Percentiles rank a stretch among this genome's conserved stretches.
phyloP scores from a whole-genome alignment of 306 rosid species.

The Boehmeria nivea region DNA sequence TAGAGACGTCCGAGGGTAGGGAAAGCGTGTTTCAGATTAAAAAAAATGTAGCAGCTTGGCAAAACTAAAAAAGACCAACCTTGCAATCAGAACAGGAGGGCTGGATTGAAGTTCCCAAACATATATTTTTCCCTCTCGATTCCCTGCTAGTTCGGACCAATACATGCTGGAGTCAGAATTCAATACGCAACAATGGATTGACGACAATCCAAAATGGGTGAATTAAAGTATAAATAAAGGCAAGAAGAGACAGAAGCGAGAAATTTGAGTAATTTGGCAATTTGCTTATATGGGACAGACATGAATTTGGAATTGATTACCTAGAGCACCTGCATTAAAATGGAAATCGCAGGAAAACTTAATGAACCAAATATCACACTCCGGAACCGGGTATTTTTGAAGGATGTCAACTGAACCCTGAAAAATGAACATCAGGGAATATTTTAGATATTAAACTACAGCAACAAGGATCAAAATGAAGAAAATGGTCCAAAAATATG shows the following conservation, averaged over 20 bases:
- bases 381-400: constrained; percentile 95
- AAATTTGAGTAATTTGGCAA: constrained; percentile 2
- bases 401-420: constrained; percentile 87
- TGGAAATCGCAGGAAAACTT: constrained; percentile 93
- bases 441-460: too few species aligned
- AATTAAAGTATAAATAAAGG: not conserved
- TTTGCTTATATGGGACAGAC: too few species aligned
- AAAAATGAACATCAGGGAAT: constrained; percentile 20
- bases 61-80: constrained; percentile 31
- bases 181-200: too few species aligned
- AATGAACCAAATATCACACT: constrained; percentile 96
- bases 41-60: constrained; percentile 1
- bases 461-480: not conserved
- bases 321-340: constrained; percentile 69
- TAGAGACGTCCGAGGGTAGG: constrained; percentile 7
- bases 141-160: constrained; percentile 58
- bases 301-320: constrained; percentile 30
- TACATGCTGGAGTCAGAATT: too few species aligned
- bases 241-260: not conserved
- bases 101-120: constrained; percentile 95
- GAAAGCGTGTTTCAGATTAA: constrained; percentile 1
- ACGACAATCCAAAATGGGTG: too few species aligned
- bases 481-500: not conserved
- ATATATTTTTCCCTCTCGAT: constrained; percentile 80
- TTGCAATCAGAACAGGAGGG: constrained; percentile 78